Percentiles rank a stretch among this genome's conserved stretches.
These are phyloP conservation scores for Coemansia sp. DNA, from an alignment of 192 early-diverging fungal species.

Conservation along the genomic window DNA sequence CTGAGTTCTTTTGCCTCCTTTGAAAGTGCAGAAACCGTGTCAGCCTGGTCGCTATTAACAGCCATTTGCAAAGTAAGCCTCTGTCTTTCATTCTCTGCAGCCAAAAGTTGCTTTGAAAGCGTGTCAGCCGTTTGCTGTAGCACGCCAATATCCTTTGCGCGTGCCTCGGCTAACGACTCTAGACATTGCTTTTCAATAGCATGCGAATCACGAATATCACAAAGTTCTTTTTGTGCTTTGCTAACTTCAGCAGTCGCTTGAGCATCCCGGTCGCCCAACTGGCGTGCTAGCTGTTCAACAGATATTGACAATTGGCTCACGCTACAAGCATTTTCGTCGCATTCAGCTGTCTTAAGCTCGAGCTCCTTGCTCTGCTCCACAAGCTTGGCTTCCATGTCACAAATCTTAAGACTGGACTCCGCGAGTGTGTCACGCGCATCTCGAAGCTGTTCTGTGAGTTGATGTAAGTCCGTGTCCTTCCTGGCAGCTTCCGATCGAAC, in stretches of 20 bases:
- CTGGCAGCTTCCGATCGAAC: slow-evolving; percentile 1
- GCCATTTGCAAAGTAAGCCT: background rate
- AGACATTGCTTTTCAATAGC: background rate
- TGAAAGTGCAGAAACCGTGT: background rate
- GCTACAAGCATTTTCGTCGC: background rate
- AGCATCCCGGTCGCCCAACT: slow-evolving; percentile 1
- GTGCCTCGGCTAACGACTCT: slow-evolving; percentile 6
- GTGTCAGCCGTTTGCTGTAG: background rate
- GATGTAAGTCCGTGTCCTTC: background rate
- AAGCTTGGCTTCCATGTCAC: slow-evolving; percentile 5
- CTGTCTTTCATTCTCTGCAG: background rate
- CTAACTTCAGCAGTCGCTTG: background rate
- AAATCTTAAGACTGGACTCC: background rate
- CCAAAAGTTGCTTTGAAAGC: background rate
- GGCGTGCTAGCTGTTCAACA: slow-evolving; percentile 4
- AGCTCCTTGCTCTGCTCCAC: background rate
- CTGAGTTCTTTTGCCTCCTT: slow-evolving; percentile 5
- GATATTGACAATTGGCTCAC: background rate
- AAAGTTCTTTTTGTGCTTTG: background rate
- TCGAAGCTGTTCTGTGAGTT: slow-evolving; percentile 8
- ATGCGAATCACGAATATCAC: background rate
- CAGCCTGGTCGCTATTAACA: slow-evolving; percentile 7
- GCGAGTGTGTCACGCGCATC: background rate
- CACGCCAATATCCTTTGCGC: slow-evolving; percentile 3
- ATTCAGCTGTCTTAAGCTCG: slow-evolving; percentile 3